Evolutionary conservation across 139 green algal genomes (phyloP).

Genomic region (Chlorella sorokiniana): DNA sequence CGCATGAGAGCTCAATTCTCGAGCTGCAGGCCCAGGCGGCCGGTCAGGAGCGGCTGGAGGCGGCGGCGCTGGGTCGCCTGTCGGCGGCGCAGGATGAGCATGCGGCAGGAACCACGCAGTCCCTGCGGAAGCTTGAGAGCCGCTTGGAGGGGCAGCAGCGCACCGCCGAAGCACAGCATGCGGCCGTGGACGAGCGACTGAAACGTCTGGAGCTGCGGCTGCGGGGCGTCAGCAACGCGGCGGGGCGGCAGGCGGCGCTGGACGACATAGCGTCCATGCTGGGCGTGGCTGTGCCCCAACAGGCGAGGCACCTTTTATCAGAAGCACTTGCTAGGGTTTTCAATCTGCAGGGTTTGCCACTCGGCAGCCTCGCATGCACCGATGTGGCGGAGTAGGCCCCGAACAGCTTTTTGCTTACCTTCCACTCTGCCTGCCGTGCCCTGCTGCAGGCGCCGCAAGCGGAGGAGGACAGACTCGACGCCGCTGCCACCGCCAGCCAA

Average conservation of each 20-base stretch:
- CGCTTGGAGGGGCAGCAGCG: too few relatives aligned
- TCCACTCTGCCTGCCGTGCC: too few relatives aligned
- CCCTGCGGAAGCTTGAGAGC: too few relatives aligned
- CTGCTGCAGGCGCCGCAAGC: too few relatives aligned
- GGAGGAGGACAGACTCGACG: too few relatives aligned
- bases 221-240: constrained; percentile 12
- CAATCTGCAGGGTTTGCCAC: too few relatives aligned
- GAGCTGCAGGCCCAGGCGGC: background rate
- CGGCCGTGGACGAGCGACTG: background rate
- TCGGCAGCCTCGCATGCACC: too few relatives aligned
- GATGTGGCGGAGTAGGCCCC: too few relatives aligned
- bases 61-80: background rate
- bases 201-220: background rate
- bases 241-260: constrained; percentile 4
- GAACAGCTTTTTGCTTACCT: too few relatives aligned
- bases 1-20: background rate
- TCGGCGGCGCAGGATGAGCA: background rate
- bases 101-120: too few relatives aligned
- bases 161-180: too few relatives aligned
- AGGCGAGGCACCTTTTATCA: background rate
- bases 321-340: background rate
- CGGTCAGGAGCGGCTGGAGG: background rate
- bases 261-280: constrained; percentile 19
- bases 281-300: constrained; percentile 3
- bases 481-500: too few relatives aligned